phyloP scores from a whole-genome alignment of 2,329 filamentous ascomycete species.

The Diaporthe longicolla region DNA sequence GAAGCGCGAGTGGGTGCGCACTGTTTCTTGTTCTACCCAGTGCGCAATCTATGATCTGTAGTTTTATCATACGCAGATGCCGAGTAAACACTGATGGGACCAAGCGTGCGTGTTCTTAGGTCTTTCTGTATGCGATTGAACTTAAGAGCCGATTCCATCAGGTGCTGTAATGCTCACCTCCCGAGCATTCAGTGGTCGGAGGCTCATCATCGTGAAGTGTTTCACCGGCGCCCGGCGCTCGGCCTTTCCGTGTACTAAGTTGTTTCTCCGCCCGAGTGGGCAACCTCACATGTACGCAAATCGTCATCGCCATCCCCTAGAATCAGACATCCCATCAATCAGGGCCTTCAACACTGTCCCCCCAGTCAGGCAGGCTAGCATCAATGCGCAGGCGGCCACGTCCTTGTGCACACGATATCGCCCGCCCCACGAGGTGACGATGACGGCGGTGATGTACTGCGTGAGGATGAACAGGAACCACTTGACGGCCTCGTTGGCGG shows the following conservation, averaged over 20 bases:
- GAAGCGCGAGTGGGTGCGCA: not conserved
- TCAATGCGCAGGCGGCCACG: not conserved
- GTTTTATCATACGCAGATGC: not conserved
- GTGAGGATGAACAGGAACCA: slow-evolving; percentile 37
- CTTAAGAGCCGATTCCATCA: not conserved
- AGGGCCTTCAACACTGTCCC: slow-evolving; percentile 9
- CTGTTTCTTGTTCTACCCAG: not conserved
- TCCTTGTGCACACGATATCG: slow-evolving; percentile 35
- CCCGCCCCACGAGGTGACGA: slow-evolving; percentile 23
- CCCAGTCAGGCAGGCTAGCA: slow-evolving; percentile 7
- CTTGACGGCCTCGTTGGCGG: slow-evolving; percentile 15
- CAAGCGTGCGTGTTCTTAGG: not conserved
- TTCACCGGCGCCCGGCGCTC: not conserved
- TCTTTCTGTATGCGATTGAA: not conserved
- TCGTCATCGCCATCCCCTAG: slow-evolving; percentile 7
- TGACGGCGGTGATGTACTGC: slow-evolving; percentile 37
- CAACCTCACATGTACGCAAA: not conserved
- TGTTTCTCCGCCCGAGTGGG: not conserved
- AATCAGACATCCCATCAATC: not conserved
- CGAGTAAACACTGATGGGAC: not conserved
- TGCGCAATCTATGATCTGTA: slow-evolving; percentile 17
- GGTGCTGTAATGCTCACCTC: not conserved
- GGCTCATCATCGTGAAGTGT: not conserved
- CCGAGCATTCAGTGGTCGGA: not conserved
- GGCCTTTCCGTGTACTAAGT: not conserved